Percentiles rank a stretch among this genome's conserved stretches.
Conservation (phyloP, 805 yeast genomes). For the Kodamaea nitidulidarum region DNA sequence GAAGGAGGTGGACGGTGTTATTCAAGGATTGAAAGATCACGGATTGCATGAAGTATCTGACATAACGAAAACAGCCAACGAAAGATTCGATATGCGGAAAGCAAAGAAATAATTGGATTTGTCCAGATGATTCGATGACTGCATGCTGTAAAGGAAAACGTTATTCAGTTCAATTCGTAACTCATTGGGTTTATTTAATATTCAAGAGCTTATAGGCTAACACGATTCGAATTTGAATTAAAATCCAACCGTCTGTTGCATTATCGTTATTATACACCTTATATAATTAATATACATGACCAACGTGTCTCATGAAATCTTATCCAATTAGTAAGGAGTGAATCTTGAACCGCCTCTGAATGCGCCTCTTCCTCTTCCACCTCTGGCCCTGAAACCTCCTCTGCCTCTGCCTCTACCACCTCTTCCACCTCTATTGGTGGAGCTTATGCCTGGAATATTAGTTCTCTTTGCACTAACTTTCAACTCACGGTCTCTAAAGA, state of each 20-base stretch:
- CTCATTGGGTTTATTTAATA: no score
- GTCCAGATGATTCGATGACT: no score
- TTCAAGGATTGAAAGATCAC: slow-evolving; percentile 43
- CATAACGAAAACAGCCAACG: slow-evolving; percentile 17
- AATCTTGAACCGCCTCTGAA: slow-evolving; percentile 19
- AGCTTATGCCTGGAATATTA: slow-evolving; percentile 65
- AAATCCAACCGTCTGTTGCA: no score
- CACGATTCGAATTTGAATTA: no score
- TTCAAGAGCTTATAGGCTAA: no score
- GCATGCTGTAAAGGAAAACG: no score
- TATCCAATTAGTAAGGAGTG: slow-evolving; percentile 12
- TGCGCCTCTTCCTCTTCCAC: slow-evolving; percentile 18
- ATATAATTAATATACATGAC: slow-evolving; percentile 2
- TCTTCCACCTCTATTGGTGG: slow-evolving; percentile 37
- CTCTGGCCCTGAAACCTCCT: slow-evolving; percentile 31
- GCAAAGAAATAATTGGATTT: slow-evolving; percentile 5
- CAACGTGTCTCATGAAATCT: background rate
- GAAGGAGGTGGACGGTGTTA: slow-evolving; percentile 49
- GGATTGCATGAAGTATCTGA: slow-evolving; percentile 25
- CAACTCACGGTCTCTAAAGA: slow-evolving; percentile 64
- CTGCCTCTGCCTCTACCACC: slow-evolving; percentile 32
- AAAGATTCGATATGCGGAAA: slow-evolving; percentile 6
- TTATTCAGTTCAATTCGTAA: no score
- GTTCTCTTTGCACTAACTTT: slow-evolving; percentile 78
- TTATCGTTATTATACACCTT: background rate